phyloP scores from a whole-genome alignment of 345 rosid genomes.

The Melaleuca alternifolia region DNA sequence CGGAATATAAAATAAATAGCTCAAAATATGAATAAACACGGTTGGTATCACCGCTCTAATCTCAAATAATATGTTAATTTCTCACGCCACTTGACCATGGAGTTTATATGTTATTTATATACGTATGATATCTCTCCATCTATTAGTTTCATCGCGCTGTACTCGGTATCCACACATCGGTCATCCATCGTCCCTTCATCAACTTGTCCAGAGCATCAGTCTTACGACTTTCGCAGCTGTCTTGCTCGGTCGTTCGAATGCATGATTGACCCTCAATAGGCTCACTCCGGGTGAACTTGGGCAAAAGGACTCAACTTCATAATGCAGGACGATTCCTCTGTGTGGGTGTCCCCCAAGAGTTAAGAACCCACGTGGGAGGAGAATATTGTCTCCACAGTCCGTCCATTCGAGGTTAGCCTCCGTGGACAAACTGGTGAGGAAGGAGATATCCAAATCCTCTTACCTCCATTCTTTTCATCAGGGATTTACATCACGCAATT shows the following conservation, averaged over 20 bases:
- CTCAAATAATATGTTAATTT: not conserved
- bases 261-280: not conserved
- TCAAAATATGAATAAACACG: not conserved
- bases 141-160: fast-evolving
- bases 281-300: not conserved
- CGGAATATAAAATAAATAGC: not conserved
- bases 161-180: not conserved
- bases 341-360: not conserved
- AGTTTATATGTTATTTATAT: not conserved
- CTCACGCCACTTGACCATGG: no score
- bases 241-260: not conserved
- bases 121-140: not conserved
- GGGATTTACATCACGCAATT: not conserved
- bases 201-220: not conserved
- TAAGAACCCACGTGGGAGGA: no score
- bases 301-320: not conserved
- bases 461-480: not conserved
- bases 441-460: not conserved
- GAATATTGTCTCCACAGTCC: not conserved
- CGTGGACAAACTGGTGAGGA: not conserved
- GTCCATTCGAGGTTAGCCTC: not conserved
- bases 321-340: not conserved
- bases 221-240: not conserved
- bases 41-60: not conserved
- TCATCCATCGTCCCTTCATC: not conserved